These are phyloP conservation scores for Citrus glauca DNA, from an alignment of 345 rosid species.

Conservation along the genomic window DNA sequence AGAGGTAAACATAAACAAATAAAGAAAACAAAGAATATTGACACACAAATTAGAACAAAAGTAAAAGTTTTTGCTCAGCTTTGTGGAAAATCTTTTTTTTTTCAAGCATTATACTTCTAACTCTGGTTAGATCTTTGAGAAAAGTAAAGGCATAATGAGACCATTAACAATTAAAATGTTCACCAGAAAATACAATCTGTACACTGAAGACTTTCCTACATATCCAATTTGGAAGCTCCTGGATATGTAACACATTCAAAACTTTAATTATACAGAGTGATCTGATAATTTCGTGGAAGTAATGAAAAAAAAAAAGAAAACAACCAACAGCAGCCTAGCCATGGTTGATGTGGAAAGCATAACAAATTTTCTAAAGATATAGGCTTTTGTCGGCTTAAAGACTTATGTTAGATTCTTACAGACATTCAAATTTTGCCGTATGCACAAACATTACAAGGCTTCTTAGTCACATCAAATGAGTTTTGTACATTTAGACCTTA, in stretches of 20 bases:
- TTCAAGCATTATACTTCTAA: neutral
- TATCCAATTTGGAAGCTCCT: neutral
- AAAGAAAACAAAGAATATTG: neutral
- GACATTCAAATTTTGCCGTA: neutral
- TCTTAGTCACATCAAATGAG: neutral
- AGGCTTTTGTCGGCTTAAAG: neutral
- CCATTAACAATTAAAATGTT: neutral
- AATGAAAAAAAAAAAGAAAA: no score
- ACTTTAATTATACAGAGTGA: neutral
- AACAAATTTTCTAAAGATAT: no score
- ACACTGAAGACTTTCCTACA: neutral
- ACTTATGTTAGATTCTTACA: neutral
- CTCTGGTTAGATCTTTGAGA: neutral
- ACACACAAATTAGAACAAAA: neutral
- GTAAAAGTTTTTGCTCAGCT: neutral
- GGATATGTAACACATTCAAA: neutral
- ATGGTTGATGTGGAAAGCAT: no score
- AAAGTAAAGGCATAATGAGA: neutral
- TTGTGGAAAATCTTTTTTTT: neutral
- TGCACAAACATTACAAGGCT: neutral
- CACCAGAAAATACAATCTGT: neutral
- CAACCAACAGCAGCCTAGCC: neutral
- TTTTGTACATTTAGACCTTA: neutral
- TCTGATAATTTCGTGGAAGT: neutral
- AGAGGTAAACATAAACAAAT: neutral